Base-by-base conservation (phyloP, 176 grass and related monocot species). In the Paspalum notatum region DNA sequence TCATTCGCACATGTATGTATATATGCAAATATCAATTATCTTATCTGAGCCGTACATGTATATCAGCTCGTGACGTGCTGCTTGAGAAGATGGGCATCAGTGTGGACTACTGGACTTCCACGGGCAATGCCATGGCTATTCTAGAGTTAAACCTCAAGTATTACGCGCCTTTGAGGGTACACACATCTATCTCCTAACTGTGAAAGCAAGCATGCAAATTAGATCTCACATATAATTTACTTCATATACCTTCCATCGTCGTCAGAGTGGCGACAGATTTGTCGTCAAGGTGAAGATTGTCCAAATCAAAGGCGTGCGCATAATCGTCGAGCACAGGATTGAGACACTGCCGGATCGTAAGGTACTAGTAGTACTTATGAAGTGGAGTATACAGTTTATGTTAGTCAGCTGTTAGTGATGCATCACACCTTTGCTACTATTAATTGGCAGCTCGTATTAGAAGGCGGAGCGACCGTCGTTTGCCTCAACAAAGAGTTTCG, bases 121-220 rank as follows among this genome's bases (percentile, higher is more conserved):
- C 42, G 10, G 91, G 91, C 20, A 74, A 85, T 12, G 87, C 87
- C 7, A 39, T 85, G 18, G 85, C 87, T 25, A 84, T 93, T 47
- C 87, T 87, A 12, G 87, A 90, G 24, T 40, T 93, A 24, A 71
- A 79, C 55, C 81, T 93, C 22, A 93, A 93, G 75, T 93, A 69
- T 42, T 87, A 69, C 51, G 62, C 81, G n/a, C 91, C 91, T 10
- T 60, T 76, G 25, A 61, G n/a, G 56, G 55, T 76, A 76, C 20
- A 22, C 20, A 15, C 1, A 15, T 49, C 10, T 49, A 13, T 7
- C 16, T 21, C 20, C n/a, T n/a, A 2, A 2, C 7, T 21, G 6
- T 8, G 53, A 8, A 55, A 2, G 5, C 12, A 55, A 2, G 5
- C 12, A 4, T 18, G 14, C 14, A 9, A 32, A 32, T n/a, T n/a